A percentile compares a stretch with the other conserved stretches of the same genome.
These are phyloP conservation scores for Oryza nivara DNA, from an alignment of 176 grass and related monocot genomes.

Conservation along the genomic window DNA sequence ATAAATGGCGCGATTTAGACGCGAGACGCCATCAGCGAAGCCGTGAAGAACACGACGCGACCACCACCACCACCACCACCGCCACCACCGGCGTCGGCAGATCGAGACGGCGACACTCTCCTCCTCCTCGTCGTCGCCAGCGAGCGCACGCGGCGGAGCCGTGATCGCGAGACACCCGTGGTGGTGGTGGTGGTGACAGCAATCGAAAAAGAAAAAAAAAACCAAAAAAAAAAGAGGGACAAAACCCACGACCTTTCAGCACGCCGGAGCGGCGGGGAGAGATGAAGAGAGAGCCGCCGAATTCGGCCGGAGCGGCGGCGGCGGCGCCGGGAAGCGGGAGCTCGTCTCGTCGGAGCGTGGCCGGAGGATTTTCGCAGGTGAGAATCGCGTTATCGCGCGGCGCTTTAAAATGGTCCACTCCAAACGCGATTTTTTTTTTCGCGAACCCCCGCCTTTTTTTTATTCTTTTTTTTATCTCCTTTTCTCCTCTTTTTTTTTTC, in stretches of 20 bases:
- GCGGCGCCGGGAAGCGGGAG: background rate
- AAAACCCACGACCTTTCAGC: conserved; percentile 12
- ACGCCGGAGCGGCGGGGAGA: background rate
- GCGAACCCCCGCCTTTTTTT: conserved; percentile 15
- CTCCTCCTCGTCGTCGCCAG: background rate
- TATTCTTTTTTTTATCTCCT: background rate
- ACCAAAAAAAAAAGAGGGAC: background rate
- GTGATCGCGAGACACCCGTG: conserved; percentile 47
- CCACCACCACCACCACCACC: background rate
- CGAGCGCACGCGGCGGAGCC: background rate
- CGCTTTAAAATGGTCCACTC: conserved; percentile 44
- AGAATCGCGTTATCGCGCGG: conserved; percentile 6
- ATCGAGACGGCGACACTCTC: conserved; percentile 23
- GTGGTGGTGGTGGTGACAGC: background rate
- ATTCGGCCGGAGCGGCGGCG: background rate
- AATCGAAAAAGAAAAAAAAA: background rate
- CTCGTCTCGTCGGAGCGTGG: conserved; percentile 11
- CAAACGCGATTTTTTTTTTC: conserved; percentile 20
- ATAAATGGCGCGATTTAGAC: conserved; percentile 43
- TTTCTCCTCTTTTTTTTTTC: background rate
- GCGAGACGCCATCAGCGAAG: background rate
- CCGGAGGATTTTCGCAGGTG: background rate
- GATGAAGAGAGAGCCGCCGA: background rate
- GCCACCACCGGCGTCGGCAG: background rate
- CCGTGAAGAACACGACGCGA: background rate